Conservation (phyloP, 257 asterid genomes). For the Fraxinus quadrangulata region DNA sequence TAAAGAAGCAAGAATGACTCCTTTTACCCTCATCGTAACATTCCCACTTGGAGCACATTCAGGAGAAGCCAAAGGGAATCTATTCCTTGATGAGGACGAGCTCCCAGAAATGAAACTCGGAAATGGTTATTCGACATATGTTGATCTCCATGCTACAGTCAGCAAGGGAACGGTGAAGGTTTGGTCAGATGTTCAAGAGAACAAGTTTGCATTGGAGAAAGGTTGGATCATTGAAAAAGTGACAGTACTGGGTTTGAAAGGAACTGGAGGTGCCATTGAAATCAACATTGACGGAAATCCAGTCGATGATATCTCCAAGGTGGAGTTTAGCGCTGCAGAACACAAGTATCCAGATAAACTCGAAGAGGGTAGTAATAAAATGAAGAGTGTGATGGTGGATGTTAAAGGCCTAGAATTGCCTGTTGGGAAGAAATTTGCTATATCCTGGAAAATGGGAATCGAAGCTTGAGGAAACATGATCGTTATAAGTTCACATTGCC, state of each 20-base stretch:
- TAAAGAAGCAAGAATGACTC: slow-evolving; percentile 75
- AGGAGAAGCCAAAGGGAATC: slow-evolving; percentile 66
- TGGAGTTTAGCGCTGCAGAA: slow-evolving; percentile 39
- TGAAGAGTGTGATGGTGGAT: slow-evolving; percentile 74
- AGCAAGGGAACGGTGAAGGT: slow-evolving; percentile 54
- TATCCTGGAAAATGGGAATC: slow-evolving; percentile 85
- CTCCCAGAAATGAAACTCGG: slow-evolving; percentile 81
- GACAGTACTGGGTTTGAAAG: slow-evolving; percentile 62
- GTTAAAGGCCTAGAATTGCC: slow-evolving; percentile 67
- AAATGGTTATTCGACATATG: slow-evolving; percentile 54
- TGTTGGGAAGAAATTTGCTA: slow-evolving; percentile 68
- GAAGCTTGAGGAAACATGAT: slow-evolving; percentile 25
- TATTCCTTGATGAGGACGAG: slow-evolving; percentile 85
- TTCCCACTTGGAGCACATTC: slow-evolving; percentile 59
- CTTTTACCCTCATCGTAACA: slow-evolving; percentile 67
- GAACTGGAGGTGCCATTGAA: slow-evolving; percentile 38
- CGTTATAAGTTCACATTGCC: not conserved
- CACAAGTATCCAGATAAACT: slow-evolving; percentile 33
- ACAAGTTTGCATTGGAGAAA: slow-evolving; percentile 62
- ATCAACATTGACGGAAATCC: slow-evolving; percentile 53
- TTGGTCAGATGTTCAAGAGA: slow-evolving; percentile 77
- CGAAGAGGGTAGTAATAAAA: slow-evolving; percentile 41
- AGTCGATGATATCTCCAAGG: slow-evolving; percentile 39
- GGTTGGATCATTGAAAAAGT: slow-evolving; percentile 84
- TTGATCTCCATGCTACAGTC: slow-evolving; percentile 65